Conservation (phyloP, 768 basidiomycete genomes). For the Amanita subjunquillea region DNA sequence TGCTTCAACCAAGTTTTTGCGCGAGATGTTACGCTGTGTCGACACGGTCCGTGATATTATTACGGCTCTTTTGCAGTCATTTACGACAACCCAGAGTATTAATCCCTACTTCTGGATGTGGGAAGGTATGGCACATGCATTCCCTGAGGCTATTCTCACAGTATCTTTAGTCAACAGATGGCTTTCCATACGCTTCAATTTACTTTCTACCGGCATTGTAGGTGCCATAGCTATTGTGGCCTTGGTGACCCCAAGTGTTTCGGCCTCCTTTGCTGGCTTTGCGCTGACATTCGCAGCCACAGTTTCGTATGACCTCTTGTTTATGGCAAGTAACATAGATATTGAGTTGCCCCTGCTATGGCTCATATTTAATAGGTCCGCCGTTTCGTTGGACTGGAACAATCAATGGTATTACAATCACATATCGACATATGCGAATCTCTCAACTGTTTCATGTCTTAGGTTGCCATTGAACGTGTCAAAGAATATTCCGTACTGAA, state of each 20-base stretch:
- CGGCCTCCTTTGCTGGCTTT: conserved; percentile 79
- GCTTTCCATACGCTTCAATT: conserved; percentile 81
- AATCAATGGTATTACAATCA: conserved; percentile 61
- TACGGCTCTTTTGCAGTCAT: not conserved
- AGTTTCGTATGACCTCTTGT: conserved; percentile 61
- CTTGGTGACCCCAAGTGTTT: conserved; percentile 59
- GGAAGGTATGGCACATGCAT: conserved; percentile 39
- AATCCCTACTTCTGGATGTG: conserved; percentile 90
- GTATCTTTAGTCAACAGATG: conserved; percentile 67
- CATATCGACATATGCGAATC: not conserved
- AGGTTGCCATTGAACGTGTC: conserved; percentile 83
- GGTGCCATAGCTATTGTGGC: conserved; percentile 63
- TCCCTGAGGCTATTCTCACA: not conserved
- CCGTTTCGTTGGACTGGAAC: conserved; percentile 80
- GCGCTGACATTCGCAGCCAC: conserved; percentile 76
- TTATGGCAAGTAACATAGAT: conserved; percentile 32
- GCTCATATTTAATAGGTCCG: conserved; percentile 34
- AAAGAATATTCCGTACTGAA: conserved; percentile 82
- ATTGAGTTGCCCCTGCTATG: not conserved
- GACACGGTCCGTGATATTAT: conserved; percentile 49
- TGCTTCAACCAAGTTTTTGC: conserved; percentile 74
- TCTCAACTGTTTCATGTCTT: not conserved
- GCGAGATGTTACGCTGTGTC: conserved; percentile 75
- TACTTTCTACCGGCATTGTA: conserved; percentile 62
- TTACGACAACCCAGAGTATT: conserved; percentile 25